Conservation (phyloP, 2,329 filamentous ascomycete genomes). For the Periglandula ipomoeae region DNA sequence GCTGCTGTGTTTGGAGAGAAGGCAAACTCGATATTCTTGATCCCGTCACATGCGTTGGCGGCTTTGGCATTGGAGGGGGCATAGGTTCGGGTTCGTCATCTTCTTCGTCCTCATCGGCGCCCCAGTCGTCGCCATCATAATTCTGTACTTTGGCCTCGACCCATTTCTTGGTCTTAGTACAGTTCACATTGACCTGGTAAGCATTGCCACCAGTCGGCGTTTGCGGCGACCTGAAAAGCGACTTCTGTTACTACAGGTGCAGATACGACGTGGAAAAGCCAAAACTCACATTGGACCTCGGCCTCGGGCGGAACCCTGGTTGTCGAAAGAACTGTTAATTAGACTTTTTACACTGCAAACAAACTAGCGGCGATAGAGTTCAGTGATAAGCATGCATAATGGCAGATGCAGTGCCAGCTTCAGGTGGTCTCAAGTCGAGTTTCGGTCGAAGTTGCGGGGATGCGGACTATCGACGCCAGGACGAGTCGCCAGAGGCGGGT, state of each 20-base stretch:
- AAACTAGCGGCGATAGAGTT: background rate
- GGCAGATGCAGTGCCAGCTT: background rate
- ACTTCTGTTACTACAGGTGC: constrained; percentile 8
- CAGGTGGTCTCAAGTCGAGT: background rate
- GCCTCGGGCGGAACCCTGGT: constrained; percentile 18
- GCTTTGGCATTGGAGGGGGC: background rate
- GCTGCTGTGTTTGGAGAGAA: constrained; percentile 6
- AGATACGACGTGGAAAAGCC: background rate
- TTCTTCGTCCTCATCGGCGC: constrained; percentile 59
- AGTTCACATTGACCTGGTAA: constrained; percentile 80
- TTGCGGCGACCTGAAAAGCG: constrained; percentile 18
- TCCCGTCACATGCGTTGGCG: background rate
- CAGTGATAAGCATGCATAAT: constrained; percentile 5
- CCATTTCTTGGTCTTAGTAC: constrained; percentile 91
- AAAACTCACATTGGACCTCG: constrained; percentile 19
- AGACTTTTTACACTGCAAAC: constrained; percentile 7
- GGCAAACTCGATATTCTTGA: constrained; percentile 6
- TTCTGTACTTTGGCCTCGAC: constrained; percentile 76
- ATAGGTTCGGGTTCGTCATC: constrained; percentile 39
- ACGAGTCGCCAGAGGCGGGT: background rate
- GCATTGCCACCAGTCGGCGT: constrained; percentile 23
- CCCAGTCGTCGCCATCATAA: constrained; percentile 95
- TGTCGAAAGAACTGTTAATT: constrained; percentile 23
- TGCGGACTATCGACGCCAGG: background rate
- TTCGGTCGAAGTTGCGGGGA: background rate